Evolutionary conservation across 495 filamentous ascomycete genomes (phyloP).

Genomic region (Penicillium riverlandense): DNA sequence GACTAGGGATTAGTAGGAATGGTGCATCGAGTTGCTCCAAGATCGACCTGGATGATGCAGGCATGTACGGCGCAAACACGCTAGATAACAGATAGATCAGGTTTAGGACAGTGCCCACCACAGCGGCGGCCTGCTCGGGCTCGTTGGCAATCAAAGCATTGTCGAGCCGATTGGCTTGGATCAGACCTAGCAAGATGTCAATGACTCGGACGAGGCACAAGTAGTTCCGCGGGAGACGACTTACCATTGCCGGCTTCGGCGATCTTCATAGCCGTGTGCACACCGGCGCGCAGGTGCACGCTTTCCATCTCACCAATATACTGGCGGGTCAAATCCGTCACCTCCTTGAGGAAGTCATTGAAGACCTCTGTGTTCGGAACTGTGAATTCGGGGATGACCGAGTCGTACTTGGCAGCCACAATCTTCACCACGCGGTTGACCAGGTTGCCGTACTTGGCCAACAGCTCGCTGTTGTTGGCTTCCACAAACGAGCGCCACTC

Average conservation of each 20-base stretch:
- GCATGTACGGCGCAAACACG: constrained; percentile 77
- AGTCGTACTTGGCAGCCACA: constrained; percentile 65
- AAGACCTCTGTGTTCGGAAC: constrained; percentile 28
- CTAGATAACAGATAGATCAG: constrained; percentile 73
- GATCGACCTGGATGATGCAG: constrained; percentile 68
- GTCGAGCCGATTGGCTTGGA: constrained; percentile 77
- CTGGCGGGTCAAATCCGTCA: constrained; percentile 54
- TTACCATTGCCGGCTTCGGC: constrained; percentile 61
- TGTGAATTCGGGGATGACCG: constrained; percentile 60
- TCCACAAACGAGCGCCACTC: constrained; percentile 80
- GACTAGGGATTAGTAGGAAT: constrained; percentile 55
- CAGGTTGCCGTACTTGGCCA: constrained; percentile 89
- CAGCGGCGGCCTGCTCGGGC: constrained; percentile 65
- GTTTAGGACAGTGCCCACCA: constrained; percentile 77
- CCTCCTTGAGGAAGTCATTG: constrained; percentile 41
- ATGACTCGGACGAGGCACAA: too few species aligned
- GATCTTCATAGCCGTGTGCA: constrained; percentile 63
- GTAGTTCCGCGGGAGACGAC: too few species aligned
- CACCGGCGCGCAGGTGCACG: constrained; percentile 67
- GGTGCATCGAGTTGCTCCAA: constrained; percentile 62
- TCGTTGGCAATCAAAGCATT: constrained; percentile 68
- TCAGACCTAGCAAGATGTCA: constrained; percentile 33
- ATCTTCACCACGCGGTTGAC: constrained; percentile 93
- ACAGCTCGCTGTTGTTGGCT: constrained; percentile 82
- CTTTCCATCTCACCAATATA: constrained; percentile 69